Percentiles rank a stretch among this genome's conserved stretches.
phyloP scores from a whole-genome alignment of 352 stramenopile genomes.

The Phytophthora pseudosyringae region DNA sequence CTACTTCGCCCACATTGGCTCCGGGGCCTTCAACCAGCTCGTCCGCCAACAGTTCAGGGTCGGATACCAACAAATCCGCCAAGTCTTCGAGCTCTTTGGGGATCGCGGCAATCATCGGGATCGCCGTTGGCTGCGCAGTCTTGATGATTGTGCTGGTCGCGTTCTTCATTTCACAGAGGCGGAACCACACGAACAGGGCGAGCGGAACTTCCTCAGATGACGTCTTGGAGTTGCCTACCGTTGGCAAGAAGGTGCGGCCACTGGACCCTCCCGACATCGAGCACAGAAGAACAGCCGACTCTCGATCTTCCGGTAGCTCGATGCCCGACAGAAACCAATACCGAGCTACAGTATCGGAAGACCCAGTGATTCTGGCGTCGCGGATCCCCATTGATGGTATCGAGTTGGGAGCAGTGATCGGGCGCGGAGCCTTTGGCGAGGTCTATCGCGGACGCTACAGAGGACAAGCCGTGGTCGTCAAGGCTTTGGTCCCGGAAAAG shows the following conservation, averaged over 20 bases:
- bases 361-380: conserved; percentile 27
- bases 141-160: conserved; percentile 20
- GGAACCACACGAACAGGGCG: neutral
- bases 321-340: conserved; percentile 27
- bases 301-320: conserved; percentile 5
- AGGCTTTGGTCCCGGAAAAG: conserved; percentile 37
- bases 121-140: conserved; percentile 10
- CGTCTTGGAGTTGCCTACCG: conserved; percentile 14
- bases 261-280: conserved; percentile 4
- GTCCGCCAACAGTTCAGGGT: neutral
- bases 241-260: neutral
- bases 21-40: conserved; percentile 5
- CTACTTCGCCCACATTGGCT: neutral
- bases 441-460: conserved; percentile 11
- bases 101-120: conserved; percentile 10
- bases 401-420: conserved; percentile 10
- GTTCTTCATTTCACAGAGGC: conserved; percentile 19
- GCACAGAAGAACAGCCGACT: conserved; percentile 18
- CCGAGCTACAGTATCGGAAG: conserved; percentile 35
- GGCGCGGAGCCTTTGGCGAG: conserved; percentile 8
- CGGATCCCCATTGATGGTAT: conserved; percentile 8
- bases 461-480: conserved; percentile 11
- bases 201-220: conserved; percentile 4
- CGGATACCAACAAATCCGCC: neutral
- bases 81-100: conserved; percentile 9